Evolutionary conservation across 495 filamentous ascomycete genomes (phyloP), one percentile per base, ranked within the genome.

Genomic region (Xylaria intraflava): DNA sequence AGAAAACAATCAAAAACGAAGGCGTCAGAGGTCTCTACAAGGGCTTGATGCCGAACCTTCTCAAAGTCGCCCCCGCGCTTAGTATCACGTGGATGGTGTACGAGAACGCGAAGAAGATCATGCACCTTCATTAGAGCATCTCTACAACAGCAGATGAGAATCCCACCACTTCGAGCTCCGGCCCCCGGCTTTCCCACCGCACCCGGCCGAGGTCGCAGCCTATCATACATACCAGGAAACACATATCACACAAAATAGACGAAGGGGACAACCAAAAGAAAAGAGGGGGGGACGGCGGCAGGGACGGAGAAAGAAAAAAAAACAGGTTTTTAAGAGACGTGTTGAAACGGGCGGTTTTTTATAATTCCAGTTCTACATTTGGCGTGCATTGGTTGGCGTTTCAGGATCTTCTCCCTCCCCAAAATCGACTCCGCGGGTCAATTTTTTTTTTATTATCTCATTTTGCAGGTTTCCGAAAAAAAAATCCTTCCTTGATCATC

Each of bases 71-170:
- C 8, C 93, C 93, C 0, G 92, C 93, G 42, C 88, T 99, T 22
- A 94, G 88, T 54, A 99, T 99, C 69, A 90, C 92, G 38, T 98
- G 95, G 75, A 87, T 97, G 67, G 90, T 93, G 45, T 98, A 98
- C 66, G 93, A 98, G 69, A 95, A 96, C 63, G 81, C 88, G 46
- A 98, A 98, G 75, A 82, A 79, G 49, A 66, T 85, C 24, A 72
- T 96, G 55, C 79, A 83, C 19, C 72, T 96, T 52, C 82, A 72
- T 57, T 92, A 69, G 42, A 46, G 35, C 16, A 27, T 26, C 30
- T 45, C 41, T 20, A 10, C 30, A 38, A 17, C 11, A 1, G 14
- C n/a, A 29, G 16, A 22, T 11, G 23, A 22, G 29, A 9, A n/a
- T n/a, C n/a, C 10, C 26, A 9, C 27, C 17, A 16, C 14, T n/a